Conservation (phyloP, 1,284 basidiomycete species). For the Tranzscheliella williamsii region DNA sequence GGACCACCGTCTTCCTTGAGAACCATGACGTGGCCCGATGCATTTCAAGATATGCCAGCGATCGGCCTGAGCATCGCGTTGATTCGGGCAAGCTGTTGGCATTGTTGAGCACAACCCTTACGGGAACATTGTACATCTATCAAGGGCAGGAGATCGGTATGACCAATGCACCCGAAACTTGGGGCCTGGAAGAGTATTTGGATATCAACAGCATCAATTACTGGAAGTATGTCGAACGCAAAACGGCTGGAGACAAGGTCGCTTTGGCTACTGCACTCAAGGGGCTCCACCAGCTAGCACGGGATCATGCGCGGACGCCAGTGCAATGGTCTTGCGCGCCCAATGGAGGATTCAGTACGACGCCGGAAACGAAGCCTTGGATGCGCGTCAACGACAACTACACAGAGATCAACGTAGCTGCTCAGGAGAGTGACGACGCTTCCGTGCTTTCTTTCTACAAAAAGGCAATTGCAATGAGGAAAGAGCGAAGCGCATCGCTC, state of each 20-base stretch:
- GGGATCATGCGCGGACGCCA: slow-evolving; percentile 73
- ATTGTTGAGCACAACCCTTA: slow-evolving; percentile 68
- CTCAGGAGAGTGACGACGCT: slow-evolving; percentile 64
- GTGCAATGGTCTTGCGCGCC: slow-evolving; percentile 70
- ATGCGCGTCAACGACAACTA: slow-evolving; percentile 77
- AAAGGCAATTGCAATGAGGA: slow-evolving; percentile 66
- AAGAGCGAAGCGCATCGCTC: slow-evolving; percentile 67
- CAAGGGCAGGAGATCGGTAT: slow-evolving; percentile 70
- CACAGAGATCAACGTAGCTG: slow-evolving; percentile 68
- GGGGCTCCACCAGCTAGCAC: slow-evolving; percentile 68
- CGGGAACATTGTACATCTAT: slow-evolving; percentile 73
- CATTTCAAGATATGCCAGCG: slow-evolving; percentile 69
- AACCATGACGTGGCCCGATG: slow-evolving; percentile 72
- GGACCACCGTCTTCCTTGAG: slow-evolving; percentile 62
- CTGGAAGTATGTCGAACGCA: slow-evolving; percentile 14
- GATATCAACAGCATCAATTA: slow-evolving; percentile 48
- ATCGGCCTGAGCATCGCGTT: slow-evolving; percentile 67
- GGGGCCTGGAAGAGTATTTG: slow-evolving; percentile 69
- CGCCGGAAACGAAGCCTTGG: slow-evolving; percentile 67
- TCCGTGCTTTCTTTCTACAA: slow-evolving; percentile 71
- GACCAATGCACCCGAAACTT: slow-evolving; percentile 70
- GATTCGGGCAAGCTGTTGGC: slow-evolving; percentile 71
- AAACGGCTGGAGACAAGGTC: slow-evolving; percentile 31
- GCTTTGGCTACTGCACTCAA: slow-evolving; percentile 62
- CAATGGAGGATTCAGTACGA: slow-evolving; percentile 71